phyloP scores from a whole-genome alignment of 345 rosid species.

The Punica granatum region DNA sequence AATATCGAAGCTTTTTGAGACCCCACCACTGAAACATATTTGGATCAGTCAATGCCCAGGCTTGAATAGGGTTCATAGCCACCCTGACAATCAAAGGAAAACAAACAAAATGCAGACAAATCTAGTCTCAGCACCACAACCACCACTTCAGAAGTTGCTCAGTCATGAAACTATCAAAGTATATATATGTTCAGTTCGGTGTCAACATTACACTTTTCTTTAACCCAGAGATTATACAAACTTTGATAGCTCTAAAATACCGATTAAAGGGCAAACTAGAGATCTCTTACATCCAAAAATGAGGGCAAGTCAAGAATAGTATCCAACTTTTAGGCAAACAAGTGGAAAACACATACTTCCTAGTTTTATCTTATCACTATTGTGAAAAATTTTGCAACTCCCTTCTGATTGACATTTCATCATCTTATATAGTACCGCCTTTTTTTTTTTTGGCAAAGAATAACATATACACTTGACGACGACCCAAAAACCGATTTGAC shows the following conservation, averaged over 20 bases:
- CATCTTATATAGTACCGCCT: neutral
- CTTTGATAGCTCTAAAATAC: neutral
- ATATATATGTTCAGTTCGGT: neutral
- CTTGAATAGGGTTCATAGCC: constrained; percentile 68
- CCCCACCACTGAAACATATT: constrained; percentile 1
- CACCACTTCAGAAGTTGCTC: neutral
- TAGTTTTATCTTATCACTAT: neutral
- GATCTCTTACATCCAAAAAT: neutral
- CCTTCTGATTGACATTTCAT: neutral
- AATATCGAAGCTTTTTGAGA: neutral
- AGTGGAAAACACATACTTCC: neutral
- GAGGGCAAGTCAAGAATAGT: neutral
- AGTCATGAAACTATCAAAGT: neutral
- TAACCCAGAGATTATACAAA: neutral
- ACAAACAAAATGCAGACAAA: constrained; percentile 14
- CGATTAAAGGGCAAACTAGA: neutral
- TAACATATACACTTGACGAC: neutral
- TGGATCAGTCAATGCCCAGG: constrained; percentile 73
- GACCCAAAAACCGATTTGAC: neutral
- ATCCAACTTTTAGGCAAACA: neutral
- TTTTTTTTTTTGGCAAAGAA: too few relatives aligned
- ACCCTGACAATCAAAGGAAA: constrained; percentile 46
- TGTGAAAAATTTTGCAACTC: neutral
- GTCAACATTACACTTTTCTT: neutral
- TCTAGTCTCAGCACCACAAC: constrained; percentile 17